Conservation (phyloP, 306 rosid species). For the Biancaea sappan region DNA sequence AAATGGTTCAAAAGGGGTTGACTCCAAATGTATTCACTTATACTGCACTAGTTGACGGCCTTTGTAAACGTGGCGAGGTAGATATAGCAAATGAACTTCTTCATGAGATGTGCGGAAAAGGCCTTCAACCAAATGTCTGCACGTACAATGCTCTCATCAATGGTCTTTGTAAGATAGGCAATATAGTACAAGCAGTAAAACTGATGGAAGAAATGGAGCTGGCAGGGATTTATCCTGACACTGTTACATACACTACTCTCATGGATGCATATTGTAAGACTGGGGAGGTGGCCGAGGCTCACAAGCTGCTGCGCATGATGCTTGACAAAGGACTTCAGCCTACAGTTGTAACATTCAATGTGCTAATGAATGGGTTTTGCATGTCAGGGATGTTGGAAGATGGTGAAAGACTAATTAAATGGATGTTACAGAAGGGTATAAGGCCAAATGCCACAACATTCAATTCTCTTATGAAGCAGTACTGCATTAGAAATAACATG, state of each 20-base stretch:
- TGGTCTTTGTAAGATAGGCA: conserved; percentile 86
- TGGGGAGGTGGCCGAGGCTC: conserved; percentile 76
- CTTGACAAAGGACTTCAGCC: conserved; percentile 72
- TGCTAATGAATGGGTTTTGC: conserved; percentile 90
- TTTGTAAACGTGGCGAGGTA: conserved; percentile 78
- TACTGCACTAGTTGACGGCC: conserved; percentile 83
- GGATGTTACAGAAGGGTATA: conserved; percentile 83
- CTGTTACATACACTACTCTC: conserved; percentile 81
- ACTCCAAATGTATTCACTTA: conserved; percentile 78
- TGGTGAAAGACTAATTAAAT: conserved; percentile 69
- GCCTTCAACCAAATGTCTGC: conserved; percentile 78
- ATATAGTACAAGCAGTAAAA: conserved; percentile 62
- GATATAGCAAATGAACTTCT: conserved; percentile 85
- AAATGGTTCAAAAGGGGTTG: conserved; percentile 69
- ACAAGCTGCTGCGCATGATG: conserved; percentile 65
- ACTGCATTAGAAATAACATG: conserved; percentile 79
- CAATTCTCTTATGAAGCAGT: conserved; percentile 88
- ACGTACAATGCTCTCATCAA: conserved; percentile 74
- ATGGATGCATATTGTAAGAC: conserved; percentile 83
- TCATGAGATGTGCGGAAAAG: conserved; percentile 72
- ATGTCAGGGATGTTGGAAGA: conserved; percentile 81
- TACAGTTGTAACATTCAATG: conserved; percentile 87
- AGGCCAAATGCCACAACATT: conserved; percentile 74
- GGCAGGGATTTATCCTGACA: conserved; percentile 72
- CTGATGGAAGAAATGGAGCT: conserved; percentile 78